phyloP scores from a whole-genome alignment of 768 basidiomycete genomes.

The Boletus barrowsii region DNA sequence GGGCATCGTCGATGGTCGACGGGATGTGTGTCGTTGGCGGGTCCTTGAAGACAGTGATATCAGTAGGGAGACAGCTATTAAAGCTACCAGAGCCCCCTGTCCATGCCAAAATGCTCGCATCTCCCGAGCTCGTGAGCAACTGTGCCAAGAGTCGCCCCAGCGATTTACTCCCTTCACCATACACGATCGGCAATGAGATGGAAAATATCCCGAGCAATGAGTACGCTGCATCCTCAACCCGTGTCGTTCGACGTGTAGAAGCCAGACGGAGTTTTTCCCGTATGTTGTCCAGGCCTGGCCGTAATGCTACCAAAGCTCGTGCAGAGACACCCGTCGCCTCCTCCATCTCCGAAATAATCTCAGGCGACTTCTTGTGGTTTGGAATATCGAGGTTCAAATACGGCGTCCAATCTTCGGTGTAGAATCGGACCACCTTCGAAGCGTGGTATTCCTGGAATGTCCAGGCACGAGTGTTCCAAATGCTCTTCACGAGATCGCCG shows the following conservation, averaged over 20 bases:
- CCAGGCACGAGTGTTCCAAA: background rate
- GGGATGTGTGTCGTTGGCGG: conserved; percentile 1
- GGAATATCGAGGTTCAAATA: background rate
- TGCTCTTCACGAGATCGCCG: background rate
- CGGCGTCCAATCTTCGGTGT: background rate
- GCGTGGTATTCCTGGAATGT: conserved; percentile 8
- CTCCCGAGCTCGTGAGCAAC: conserved; percentile 5
- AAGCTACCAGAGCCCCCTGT: conserved; percentile 1
- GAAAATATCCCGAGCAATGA: conserved; percentile 12
- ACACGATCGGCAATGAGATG: background rate
- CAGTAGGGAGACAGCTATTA: conserved; percentile 10
- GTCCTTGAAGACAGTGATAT: background rate
- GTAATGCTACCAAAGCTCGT: background rate
- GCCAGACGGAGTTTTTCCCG: conserved; percentile 13
- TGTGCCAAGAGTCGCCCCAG: conserved; percentile 6
- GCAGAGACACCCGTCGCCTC: background rate
- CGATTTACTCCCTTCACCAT: conserved; percentile 8
- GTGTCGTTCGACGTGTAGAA: conserved; percentile 2
- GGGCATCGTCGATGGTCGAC: background rate
- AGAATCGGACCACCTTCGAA: conserved; percentile 7
- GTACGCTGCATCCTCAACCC: conserved; percentile 11
- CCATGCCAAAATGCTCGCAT: conserved; percentile 8
- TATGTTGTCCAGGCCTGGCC: conserved; percentile 2
- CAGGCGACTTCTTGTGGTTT: conserved; percentile 5
- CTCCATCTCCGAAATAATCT: conserved; percentile 9